Evolutionary conservation across 2,329 filamentous ascomycete genomes (phyloP).

Genomic region (Lojkania enalia): DNA sequence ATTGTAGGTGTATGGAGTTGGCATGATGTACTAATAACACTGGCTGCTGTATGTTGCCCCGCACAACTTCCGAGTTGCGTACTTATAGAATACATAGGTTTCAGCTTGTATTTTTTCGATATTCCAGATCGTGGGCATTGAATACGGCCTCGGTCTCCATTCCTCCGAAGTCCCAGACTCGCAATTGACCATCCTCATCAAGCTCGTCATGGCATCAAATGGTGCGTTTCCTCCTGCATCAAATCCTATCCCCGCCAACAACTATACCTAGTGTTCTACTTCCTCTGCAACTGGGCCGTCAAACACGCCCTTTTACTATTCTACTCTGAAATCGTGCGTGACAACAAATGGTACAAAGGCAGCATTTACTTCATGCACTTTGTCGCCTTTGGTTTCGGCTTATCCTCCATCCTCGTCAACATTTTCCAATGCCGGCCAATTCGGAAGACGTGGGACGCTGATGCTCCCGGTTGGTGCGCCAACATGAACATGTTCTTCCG

Average conservation of each 20-base stretch:
- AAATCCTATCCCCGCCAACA: slow-evolving; percentile 17
- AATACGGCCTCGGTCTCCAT: slow-evolving; percentile 26
- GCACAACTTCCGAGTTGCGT: background rate
- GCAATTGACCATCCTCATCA: slow-evolving; percentile 3
- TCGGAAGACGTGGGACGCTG: slow-evolving; percentile 35
- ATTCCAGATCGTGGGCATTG: slow-evolving; percentile 28
- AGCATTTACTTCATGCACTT: slow-evolving; percentile 41
- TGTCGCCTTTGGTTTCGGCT: slow-evolving; percentile 39
- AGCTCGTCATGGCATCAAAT: slow-evolving; percentile 19
- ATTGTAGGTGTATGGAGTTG: slow-evolving; percentile 27
- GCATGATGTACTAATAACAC: slow-evolving; percentile 32
- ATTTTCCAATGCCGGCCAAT: slow-evolving; percentile 44
- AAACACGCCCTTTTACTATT: slow-evolving; percentile 47
- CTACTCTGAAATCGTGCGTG: slow-evolving; percentile 44
- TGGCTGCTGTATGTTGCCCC: slow-evolving; percentile 25
- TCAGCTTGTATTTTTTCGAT: slow-evolving; percentile 28
- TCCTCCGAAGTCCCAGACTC: slow-evolving; percentile 9
- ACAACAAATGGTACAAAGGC: slow-evolving; percentile 18
- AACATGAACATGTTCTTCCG: slow-evolving; percentile 42
- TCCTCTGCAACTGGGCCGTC: slow-evolving; percentile 46
- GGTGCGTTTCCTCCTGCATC: background rate
- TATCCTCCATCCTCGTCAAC: slow-evolving; percentile 36
- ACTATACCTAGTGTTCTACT: slow-evolving; percentile 44
- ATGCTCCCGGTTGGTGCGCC: slow-evolving; percentile 36
- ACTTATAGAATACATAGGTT: slow-evolving; percentile 7